Evolutionary conservation across 148 eudicot genomes (phyloP).

Genomic region (Arctostaphylos glauca): DNA sequence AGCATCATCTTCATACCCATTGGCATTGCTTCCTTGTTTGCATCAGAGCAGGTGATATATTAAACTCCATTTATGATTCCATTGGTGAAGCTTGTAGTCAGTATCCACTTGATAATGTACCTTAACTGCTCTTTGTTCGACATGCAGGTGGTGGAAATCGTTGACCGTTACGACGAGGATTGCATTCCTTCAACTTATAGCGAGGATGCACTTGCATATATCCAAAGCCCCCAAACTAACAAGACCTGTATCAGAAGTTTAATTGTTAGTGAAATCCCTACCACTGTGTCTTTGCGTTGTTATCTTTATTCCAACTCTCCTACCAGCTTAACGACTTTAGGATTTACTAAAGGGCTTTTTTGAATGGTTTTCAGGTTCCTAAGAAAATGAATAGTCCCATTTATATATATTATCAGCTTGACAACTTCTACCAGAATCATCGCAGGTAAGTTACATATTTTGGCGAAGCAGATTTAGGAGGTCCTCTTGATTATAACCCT

Average conservation of each 20-base stretch:
- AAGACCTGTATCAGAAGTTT: conserved; percentile 63
- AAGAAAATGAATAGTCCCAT: conserved; percentile 75
- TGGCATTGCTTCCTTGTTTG: conserved; percentile 65
- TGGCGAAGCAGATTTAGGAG: background rate
- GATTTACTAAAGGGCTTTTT: conserved; percentile 9
- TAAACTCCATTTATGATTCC: background rate
- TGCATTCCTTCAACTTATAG: conserved; percentile 47
- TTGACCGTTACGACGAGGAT: conserved; percentile 57
- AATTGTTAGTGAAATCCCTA: conserved; percentile 42
- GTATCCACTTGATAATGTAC: background rate
- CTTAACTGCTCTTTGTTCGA: conserved; percentile 17
- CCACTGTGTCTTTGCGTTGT: background rate
- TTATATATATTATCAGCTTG: conserved; percentile 67
- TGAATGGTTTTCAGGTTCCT: conserved; percentile 53
- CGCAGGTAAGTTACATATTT: conserved; percentile 39
- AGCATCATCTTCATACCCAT: conserved; percentile 71
- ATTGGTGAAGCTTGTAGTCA: conserved; percentile 15
- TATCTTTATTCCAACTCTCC: background rate
- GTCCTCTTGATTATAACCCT: background rate
- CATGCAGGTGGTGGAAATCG: conserved; percentile 74
- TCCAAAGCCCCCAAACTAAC: conserved; percentile 46
- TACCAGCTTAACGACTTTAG: conserved; percentile 1
- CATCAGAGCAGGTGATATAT: conserved; percentile 58
- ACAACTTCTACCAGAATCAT: conserved; percentile 63
- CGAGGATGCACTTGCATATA: conserved; percentile 37